These are phyloP conservation scores for Penicillium macrosclerotiorum DNA, from an alignment of 495 filamentous ascomycete species.

Conservation along the genomic window DNA sequence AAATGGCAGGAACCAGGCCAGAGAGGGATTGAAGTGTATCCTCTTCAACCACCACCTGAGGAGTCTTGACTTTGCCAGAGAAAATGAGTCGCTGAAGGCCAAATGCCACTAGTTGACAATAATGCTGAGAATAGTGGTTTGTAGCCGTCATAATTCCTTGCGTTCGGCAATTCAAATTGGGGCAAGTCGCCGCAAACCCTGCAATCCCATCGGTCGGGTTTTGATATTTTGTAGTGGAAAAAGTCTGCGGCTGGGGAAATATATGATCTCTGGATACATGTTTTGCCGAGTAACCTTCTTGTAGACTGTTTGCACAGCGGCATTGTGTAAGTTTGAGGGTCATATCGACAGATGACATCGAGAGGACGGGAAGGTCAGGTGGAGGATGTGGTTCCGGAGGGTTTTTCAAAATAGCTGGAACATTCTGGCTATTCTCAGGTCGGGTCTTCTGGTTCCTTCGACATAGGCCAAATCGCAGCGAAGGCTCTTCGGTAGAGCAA, in stretches of 20 bases:
- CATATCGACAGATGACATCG: slow-evolving; percentile 24
- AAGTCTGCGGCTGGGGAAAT: no score
- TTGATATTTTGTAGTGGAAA: no score
- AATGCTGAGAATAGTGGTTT: neutral
- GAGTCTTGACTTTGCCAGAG: slow-evolving; percentile 2
- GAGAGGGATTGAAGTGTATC: slow-evolving; percentile 20
- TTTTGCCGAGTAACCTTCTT: no score
- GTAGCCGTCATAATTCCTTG: neutral
- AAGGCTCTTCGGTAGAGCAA: neutral
- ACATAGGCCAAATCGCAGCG: slow-evolving; percentile 26
- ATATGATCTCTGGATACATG: no score
- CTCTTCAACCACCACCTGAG: slow-evolving; percentile 6
- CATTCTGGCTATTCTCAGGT: neutral
- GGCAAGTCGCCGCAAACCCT: no score
- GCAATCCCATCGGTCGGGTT: no score
- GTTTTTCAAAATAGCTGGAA: slow-evolving; percentile 20
- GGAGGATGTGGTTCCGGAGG: slow-evolving; percentile 20
- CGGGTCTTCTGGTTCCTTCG: neutral
- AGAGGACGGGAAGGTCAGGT: slow-evolving; percentile 9
- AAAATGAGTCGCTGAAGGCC: slow-evolving; percentile 28
- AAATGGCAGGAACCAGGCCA: slow-evolving; percentile 31
- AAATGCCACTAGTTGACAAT: slow-evolving; percentile 22
- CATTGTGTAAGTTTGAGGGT: slow-evolving; percentile 14
- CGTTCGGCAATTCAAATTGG: neutral
- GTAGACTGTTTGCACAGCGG: neutral